Conservation (phyloP, 2,329 filamentous ascomycete species). For the Davidsoniella australis region DNA sequence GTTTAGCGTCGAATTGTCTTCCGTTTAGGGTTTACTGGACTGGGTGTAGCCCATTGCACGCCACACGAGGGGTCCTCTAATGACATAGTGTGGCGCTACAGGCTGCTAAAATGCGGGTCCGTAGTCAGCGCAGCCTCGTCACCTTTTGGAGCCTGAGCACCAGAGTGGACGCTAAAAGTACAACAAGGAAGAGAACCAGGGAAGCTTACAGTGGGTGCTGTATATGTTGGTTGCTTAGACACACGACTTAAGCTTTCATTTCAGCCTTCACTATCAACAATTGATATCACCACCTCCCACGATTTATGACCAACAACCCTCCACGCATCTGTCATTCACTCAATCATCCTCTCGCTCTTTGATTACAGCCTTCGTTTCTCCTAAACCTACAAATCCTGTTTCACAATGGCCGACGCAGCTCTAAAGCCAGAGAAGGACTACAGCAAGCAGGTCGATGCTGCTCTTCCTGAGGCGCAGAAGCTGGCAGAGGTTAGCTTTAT, state of each 20-base stretch:
- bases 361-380: background rate
- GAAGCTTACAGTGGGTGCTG: background rate
- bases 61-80: constrained; percentile 6
- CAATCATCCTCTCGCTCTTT: background rate
- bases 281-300: background rate
- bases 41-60: background rate
- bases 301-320: constrained; percentile 1
- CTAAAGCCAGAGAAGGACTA: constrained; percentile 98
- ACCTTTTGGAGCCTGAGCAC: constrained; percentile 10
- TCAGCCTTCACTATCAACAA: background rate
- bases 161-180: background rate
- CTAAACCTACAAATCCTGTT: background rate
- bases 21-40: no score
- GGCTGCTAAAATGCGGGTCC: constrained; percentile 1
- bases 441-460: constrained; percentile 85
- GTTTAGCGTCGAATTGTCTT: background rate
- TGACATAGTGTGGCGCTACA: constrained; percentile 8
- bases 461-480: constrained; percentile 78
- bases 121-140: constrained; percentile 9
- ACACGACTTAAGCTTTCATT: background rate
- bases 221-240: no score
- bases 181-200: background rate
- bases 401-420: constrained; percentile 58
- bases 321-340: background rate
- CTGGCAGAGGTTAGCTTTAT: constrained; percentile 59